Conservation (phyloP, 805 yeast species). For the Ogataea degrootiae region DNA sequence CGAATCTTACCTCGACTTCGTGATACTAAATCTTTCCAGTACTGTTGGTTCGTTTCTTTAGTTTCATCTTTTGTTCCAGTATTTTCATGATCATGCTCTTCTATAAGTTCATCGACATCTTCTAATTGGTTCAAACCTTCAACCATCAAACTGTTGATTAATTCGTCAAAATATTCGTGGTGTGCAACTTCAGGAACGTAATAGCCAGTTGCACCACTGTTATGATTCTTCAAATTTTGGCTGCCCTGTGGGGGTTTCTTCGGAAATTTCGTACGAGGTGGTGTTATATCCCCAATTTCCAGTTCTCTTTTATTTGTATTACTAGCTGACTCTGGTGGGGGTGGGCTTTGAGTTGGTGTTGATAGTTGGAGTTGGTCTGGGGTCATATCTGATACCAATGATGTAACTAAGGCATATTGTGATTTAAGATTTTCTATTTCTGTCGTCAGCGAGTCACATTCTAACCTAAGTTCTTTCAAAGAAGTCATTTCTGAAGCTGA, state of each 20-base stretch:
- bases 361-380: too few species aligned
- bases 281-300: neutral
- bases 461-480: too few species aligned
- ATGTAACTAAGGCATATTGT: too few species aligned
- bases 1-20: conserved; percentile 26
- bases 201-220: neutral
- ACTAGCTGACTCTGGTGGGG: too few species aligned
- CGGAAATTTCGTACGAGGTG: conserved; percentile 1
- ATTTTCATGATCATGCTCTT: neutral
- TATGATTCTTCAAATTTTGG: neutral
- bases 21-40: conserved; percentile 18
- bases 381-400: too few species aligned
- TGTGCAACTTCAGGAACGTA: conserved; percentile 18
- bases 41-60: conserved; percentile 4
- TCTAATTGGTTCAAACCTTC: conserved; percentile 17
- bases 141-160: conserved; percentile 21
- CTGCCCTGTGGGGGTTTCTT: neutral
- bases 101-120: conserved; percentile 1
- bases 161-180: conserved; percentile 28
- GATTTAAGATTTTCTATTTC: too few species aligned
- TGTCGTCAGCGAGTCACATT: too few species aligned
- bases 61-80: neutral
- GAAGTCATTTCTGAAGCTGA: too few species aligned
- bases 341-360: too few species aligned
- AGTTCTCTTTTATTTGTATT: conserved; percentile 2